phyloP scores from a whole-genome alignment of 768 basidiomycete species.

The Macrolepiota fuliginosa region DNA sequence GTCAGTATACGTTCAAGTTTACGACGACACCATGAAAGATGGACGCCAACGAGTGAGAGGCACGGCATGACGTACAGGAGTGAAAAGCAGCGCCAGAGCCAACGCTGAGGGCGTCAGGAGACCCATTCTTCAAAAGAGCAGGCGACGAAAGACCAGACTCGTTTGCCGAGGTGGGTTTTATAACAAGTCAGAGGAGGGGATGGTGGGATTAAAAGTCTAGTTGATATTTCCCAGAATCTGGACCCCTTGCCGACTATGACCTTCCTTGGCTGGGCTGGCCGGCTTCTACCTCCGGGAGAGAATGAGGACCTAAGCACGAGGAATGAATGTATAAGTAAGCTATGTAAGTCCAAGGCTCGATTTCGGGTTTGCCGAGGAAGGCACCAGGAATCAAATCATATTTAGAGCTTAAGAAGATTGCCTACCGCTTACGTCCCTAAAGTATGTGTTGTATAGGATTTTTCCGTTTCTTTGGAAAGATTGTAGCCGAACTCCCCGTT shows the following conservation, averaged over 20 bases:
- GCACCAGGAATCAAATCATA: slow-evolving; percentile 1
- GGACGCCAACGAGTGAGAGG: background rate
- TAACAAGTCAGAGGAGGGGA: background rate
- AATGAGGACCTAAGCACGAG: background rate
- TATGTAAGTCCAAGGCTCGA: background rate
- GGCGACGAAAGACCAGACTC: slow-evolving; percentile 9
- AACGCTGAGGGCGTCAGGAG: slow-evolving; percentile 28
- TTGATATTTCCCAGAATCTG: slow-evolving; percentile 15
- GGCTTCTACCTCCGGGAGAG: too few species aligned
- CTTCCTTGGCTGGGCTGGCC: background rate
- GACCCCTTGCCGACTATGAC: slow-evolving; percentile 14
- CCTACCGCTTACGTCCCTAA: background rate
- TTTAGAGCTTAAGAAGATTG: background rate
- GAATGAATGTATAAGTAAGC: slow-evolving; percentile 1
- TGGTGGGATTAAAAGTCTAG: background rate
- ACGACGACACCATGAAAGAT: background rate
- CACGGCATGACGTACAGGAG: slow-evolving; percentile 33
- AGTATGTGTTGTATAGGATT: background rate
- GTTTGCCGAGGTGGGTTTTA: background rate
- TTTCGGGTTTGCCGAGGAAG: slow-evolving; percentile 11
- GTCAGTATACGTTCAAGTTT: background rate
- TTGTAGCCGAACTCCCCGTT: background rate
- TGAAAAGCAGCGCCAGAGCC: slow-evolving; percentile 32
- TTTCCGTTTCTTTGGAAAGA: background rate
- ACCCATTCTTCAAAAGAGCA: slow-evolving; percentile 27